Base-by-base conservation (phyloP, 768 basidiomycete genomes). In the Pulveroboletus sp. region DNA sequence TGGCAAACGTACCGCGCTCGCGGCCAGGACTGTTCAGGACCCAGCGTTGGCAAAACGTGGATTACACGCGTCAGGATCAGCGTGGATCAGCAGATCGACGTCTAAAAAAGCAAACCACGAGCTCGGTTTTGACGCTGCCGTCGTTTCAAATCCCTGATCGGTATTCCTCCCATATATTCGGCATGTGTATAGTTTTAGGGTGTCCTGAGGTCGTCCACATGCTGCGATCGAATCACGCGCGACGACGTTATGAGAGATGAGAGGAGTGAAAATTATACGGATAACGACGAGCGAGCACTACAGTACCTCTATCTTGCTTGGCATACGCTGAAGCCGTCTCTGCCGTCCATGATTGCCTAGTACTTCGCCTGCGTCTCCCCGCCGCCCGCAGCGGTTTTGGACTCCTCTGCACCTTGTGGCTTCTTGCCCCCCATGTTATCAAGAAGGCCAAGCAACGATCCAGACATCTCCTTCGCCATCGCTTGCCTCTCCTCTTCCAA, bases 401-500 rank as follows among this genome's bases (percentile, higher is more conserved):
- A 6, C 8, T 39, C 41, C 8, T 31, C 51, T 9, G 30, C 43
- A 5, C 43, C 47, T 15, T 55, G 51, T 6, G 56, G 37, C 49
- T 64, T 66, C 52, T 59, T 66, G 8, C 60, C 62, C 0, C 50
- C 38, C 42, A 68, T 37, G 7, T 50, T 54, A 18, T 67, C 61
- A 6, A 67, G 40, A 8, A 62, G 59, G 18, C 65, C 64, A 50
- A 71, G 73, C 46, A 77, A 50, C 6, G 69, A 74, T 15, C 72
- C 74, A 2, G 71, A 66, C 75, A 78, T 72, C 59, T 79, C 75
- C 53, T 68, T 69, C 50, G 71, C 69, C 69, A 75, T 71, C 28
- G 71, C 71, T 60, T 81, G 70, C 47, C 66, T 71, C 38, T 80
- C 78, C 46, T 79, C 79, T 58, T 80, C 78, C 57, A 81, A 63